Conservation (phyloP, 768 basidiomycete genomes). For the Daedaleopsis nitida region DNA sequence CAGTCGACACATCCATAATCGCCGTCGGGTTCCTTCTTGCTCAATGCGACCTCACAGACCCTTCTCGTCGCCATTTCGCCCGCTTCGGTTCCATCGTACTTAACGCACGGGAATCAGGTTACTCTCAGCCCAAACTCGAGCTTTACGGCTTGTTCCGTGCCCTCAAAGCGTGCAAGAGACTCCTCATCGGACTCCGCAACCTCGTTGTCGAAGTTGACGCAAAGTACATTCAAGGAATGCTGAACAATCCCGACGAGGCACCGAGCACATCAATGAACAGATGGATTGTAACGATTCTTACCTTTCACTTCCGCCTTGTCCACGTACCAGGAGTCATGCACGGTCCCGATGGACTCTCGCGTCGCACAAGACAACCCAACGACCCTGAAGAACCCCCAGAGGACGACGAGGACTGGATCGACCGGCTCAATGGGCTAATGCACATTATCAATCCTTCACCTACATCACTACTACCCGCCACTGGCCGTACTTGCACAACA, state of each 20-base stretch:
- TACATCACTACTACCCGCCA: too few species aligned
- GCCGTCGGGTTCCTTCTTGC: constrained; percentile 30
- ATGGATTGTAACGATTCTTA: constrained; percentile 43
- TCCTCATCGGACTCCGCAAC: constrained; percentile 34
- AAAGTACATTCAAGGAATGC: constrained; percentile 40
- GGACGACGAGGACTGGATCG: constrained; percentile 20
- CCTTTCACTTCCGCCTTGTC: constrained; percentile 38
- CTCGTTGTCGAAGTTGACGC: constrained; percentile 43
- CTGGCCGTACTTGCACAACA: too few species aligned
- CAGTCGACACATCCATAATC: constrained; percentile 28
- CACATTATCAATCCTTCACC: constrained; percentile 1
- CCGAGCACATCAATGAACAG: constrained; percentile 42
- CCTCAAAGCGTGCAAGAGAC: constrained; percentile 23
- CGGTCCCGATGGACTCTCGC: constrained; percentile 37
- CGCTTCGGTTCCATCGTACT: constrained; percentile 42
- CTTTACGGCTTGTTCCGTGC: constrained; percentile 27
- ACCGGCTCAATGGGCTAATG: constrained; percentile 15
- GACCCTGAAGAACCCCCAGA: neutral
- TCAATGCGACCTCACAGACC: constrained; percentile 24
- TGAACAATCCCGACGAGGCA: constrained; percentile 41
- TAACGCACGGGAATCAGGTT: constrained; percentile 27
- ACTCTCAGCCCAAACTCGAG: constrained; percentile 32
- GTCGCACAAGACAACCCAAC: constrained; percentile 11
- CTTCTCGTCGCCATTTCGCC: constrained; percentile 24
- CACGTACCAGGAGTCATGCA: constrained; percentile 36